Percentiles rank a stretch among this genome's conserved stretches.
Evolutionary conservation across 2,329 filamentous ascomycete species (phyloP).

Genomic region (Fusarium coffeatum): DNA sequence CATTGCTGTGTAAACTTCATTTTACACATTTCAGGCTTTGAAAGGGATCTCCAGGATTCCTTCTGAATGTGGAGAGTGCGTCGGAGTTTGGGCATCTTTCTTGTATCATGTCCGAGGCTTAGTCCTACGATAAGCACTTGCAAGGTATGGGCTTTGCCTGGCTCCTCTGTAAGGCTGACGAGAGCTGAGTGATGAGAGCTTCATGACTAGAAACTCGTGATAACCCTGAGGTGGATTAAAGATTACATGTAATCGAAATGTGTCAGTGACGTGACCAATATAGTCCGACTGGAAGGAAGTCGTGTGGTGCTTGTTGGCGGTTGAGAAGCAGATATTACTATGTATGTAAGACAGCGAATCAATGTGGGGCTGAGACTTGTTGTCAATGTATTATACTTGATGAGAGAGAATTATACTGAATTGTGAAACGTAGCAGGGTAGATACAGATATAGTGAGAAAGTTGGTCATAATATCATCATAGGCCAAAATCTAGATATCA

Average conservation of each 20-base stretch:
- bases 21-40: not conserved
- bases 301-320: not conserved
- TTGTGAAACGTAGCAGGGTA: not conserved
- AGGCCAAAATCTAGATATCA: slow-evolving; percentile 29
- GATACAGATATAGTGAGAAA: not conserved
- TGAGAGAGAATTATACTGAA: not conserved
- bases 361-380: slow-evolving; percentile 12
- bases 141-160: slow-evolving; percentile 22
- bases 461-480: slow-evolving; percentile 40
- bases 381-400: not conserved
- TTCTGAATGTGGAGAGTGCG: slow-evolving; percentile 9
- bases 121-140: slow-evolving; percentile 46
- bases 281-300: slow-evolving; percentile 4
- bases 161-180: slow-evolving; percentile 44
- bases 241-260: not conserved
- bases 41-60: slow-evolving; percentile 5
- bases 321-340: not conserved
- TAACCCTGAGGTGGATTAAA: slow-evolving; percentile 14
- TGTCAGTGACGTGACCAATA: not conserved
- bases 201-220: slow-evolving; percentile 22
- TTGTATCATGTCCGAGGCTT: slow-evolving; percentile 2
- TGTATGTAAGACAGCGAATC: not conserved
- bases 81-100: slow-evolving; percentile 1
- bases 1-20: not conserved
- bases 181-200: slow-evolving; percentile 26